Base-by-base conservation (phyloP, 768 basidiomycete genomes). In the Lactarius akahatsu region DNA sequence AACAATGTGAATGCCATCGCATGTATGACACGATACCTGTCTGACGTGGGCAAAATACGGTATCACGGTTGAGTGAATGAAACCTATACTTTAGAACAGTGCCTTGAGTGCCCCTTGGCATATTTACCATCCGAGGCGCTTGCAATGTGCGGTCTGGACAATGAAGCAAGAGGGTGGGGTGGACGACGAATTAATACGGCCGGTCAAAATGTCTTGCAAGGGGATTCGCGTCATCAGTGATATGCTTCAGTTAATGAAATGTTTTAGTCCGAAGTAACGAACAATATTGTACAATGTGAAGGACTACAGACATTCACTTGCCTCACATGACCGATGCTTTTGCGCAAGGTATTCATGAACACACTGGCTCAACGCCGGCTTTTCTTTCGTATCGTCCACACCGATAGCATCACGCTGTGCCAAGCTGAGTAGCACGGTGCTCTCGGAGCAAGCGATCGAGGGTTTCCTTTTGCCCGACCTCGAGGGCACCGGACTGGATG, bases 381-480 rank as follows among this genome's bases (percentile, higher is more conserved):
- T 63, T 63, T 62, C 23, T 58, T 30, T 32, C 18, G 4, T 20
- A 26, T 41, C 38, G 5, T 26, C 18, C 8, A 41, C 38, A 30
- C 16, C 18, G 20, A 41, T 13, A 15, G n/a, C 18, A 10, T 66
- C 43, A 69, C 32, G 63, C 61, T 18, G 58, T 26, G 30, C 61
- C 63, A 54, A 28, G 66, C 55, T 68, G 68, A 26, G 68, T 72
- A 60, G 81, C 81, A 63, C 87, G 85, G 79, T 96, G 94, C 80
- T 85, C 85, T 79, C 83, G 85, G 70, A 98, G 83, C 38, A 98
- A 82, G 66, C 88, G 84, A 77, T 98, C 95, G 36, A 98, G 83
- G 6, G 92, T 89, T 74, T 91, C 90, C 79, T 89, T 91, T 79
- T 98, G 92, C n/a, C 97, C 95, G 52, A 98, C 90, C 55, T 86